Evolutionary conservation across 805 yeast genomes (phyloP), one percentile per base, ranked within the genome.

Genomic region (Blastobotrys chiropterorum): DNA sequence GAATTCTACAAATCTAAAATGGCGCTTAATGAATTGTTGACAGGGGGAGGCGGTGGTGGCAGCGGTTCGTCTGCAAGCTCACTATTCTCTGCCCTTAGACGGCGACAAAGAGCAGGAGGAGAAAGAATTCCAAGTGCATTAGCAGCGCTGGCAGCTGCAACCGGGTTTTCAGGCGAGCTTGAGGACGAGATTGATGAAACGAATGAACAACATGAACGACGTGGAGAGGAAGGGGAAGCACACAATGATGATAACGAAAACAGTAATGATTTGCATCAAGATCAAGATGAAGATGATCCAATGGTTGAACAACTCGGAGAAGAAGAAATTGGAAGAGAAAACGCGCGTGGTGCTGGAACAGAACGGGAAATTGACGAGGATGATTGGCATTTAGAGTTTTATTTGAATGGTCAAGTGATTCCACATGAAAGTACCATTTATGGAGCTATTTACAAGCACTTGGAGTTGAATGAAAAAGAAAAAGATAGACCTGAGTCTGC

Each of bases 391-490:
- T 69, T 83, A 49, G 85, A 81, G 51, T 87, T 87, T 62, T 68
- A 69, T 1, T 68, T 83, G 11, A 72, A 81, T 55, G 87, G 78
- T 2, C 81, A 80, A 51, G 69, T 66, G 0, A 72, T 86, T 22
- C 83, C 88, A 2, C 72, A 72, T 39, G 86, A 79, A 48, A 80
- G 86, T 0, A 87, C 96, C 0, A 75, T 88, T 1, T 86, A 82
- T 66, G 94, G 94, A 0, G 90, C 89, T 0, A 71, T 85, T 13
- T 61, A 52, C 50, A 55, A 56, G 39, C 47, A 44, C 34, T 46
- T 59, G 49, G 56, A 48, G 39, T 42, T 44, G 3, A 47, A 42
- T 21, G 54, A 52, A 5, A 42, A 42, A 38, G 53, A 47, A 31
- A 42, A 48, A 17, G 31, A 38, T 15, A 34, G 48, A 15, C 56